Conservation (phyloP, 345 rosid genomes). For the Ceriops decandra region DNA sequence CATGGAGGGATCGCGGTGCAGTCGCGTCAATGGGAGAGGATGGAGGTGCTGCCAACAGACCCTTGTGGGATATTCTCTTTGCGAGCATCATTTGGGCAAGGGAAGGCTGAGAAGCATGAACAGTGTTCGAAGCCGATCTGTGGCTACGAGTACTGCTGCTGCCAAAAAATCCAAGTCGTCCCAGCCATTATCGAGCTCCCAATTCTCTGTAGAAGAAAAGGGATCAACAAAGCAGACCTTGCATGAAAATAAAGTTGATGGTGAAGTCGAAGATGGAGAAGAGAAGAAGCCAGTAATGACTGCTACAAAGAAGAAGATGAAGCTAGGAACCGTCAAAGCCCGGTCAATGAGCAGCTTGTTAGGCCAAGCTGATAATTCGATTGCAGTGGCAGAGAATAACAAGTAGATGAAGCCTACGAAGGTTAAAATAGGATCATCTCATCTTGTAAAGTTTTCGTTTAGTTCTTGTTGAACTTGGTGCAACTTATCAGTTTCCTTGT, state of each 20-base stretch:
- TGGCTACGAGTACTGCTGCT: slow-evolving; percentile 3
- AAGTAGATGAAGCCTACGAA: neutral
- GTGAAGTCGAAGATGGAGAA: slow-evolving; percentile 6
- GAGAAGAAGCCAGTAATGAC: slow-evolving; percentile 22
- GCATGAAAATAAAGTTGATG: neutral
- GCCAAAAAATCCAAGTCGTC: neutral
- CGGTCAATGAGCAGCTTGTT: slow-evolving; percentile 90
- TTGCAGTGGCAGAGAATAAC: slow-evolving; percentile 13
- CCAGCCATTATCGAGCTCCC: slow-evolving; percentile 3
- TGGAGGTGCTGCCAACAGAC: slow-evolving; percentile 98
- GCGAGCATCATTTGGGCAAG: slow-evolving; percentile 96
- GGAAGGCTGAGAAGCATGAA: slow-evolving; percentile 81
- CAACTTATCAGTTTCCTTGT: neutral
- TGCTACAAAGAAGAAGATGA: slow-evolving; percentile 52
- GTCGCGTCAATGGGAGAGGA: slow-evolving; percentile 94
- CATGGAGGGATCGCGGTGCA: slow-evolving; percentile 89
- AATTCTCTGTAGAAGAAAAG: neutral
- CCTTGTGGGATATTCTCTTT: slow-evolving; percentile 86
- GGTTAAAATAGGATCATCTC: neutral
- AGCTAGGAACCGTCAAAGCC: slow-evolving; percentile 90
- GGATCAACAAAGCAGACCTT: neutral
- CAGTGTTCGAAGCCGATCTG: slow-evolving; percentile 37
- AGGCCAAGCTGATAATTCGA: slow-evolving; percentile 39
- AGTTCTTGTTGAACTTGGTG: neutral
- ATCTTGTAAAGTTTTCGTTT: neutral